Percentiles rank a stretch among this genome's conserved stretches.
These are phyloP conservation scores for Russula dissimulans DNA, from an alignment of 768 basidiomycete species.

Conservation along the genomic window DNA sequence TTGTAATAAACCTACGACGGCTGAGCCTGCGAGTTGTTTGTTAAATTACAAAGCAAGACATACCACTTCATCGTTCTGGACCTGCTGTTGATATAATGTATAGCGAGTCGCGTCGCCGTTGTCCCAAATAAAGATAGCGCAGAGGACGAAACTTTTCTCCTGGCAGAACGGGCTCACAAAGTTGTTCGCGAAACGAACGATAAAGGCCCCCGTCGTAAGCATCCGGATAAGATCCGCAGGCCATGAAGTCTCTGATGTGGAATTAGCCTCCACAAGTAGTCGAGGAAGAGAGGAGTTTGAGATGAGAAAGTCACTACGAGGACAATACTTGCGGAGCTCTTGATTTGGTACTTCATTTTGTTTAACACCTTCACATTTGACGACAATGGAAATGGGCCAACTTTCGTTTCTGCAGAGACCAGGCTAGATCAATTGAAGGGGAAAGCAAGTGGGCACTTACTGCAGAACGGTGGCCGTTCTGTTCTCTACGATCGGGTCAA, in stretches of 20 bases:
- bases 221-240: background rate
- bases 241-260: background rate
- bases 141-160: background rate
- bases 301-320: background rate
- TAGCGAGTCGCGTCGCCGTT: background rate
- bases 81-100: background rate
- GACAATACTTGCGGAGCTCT: background rate
- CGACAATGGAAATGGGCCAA: background rate
- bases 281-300: background rate
- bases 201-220: background rate
- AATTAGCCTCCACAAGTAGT: background rate
- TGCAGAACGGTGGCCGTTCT: background rate
- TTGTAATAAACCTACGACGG: background rate
- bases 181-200: background rate
- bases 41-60: background rate
- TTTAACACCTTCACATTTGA: background rate
- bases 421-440: background rate
- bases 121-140: background rate
- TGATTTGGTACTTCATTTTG: background rate
- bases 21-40: background rate
- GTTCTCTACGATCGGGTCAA: background rate
- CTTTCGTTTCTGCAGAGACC: too few species aligned
- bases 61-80: background rate
- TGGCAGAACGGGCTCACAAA: background rate
- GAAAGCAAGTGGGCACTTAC: background rate